These are phyloP conservation scores for Oropetium thomaeum DNA, from an alignment of 176 grass and related monocot genomes.

Conservation along the genomic window DNA sequence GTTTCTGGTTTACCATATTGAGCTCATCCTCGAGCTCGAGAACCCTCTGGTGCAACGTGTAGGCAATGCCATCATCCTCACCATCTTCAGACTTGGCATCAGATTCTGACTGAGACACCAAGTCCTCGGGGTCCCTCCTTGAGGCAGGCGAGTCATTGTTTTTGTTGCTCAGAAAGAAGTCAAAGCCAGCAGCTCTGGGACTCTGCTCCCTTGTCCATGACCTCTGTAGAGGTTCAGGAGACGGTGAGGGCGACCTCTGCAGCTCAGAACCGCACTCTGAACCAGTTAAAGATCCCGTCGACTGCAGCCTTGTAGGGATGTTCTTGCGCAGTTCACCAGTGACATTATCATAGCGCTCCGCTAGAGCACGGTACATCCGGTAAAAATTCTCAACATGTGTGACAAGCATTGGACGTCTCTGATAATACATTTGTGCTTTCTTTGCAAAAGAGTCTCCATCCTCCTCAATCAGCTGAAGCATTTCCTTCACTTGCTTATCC, in stretches of 20 bases:
- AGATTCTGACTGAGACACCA: conserved; percentile 52
- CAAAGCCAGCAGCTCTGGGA: conserved; percentile 50
- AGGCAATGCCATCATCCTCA: conserved; percentile 61
- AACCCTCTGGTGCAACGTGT: conserved; percentile 50
- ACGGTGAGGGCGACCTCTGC: conserved; percentile 44
- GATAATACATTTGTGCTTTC: conserved; percentile 81
- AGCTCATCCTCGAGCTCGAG: conserved; percentile 64
- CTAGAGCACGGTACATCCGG: conserved; percentile 67
- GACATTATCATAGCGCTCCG: conserved; percentile 70
- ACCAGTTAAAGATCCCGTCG: conserved; percentile 33
- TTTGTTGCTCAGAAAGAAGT: conserved; percentile 50
- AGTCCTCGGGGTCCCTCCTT: conserved; percentile 35
- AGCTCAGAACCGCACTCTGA: conserved; percentile 54
- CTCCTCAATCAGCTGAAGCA: conserved; percentile 68
- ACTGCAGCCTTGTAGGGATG: conserved; percentile 52
- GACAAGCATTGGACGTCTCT: conserved; percentile 62
- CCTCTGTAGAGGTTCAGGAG: conserved; percentile 45
- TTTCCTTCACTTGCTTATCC: conserved; percentile 72
- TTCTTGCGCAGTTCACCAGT: conserved; percentile 73
- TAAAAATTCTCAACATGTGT: conserved; percentile 65
- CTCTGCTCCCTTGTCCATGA: conserved; percentile 58
- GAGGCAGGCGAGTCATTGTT: conserved; percentile 30
- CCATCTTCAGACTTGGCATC: conserved; percentile 51
- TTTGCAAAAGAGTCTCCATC: conserved; percentile 65
- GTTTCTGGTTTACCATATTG: conserved; percentile 5